Evolutionary conservation across 805 yeast genomes (phyloP), one percentile per base, ranked within the genome.

Genomic region (Metschnikowia picachoensis): DNA sequence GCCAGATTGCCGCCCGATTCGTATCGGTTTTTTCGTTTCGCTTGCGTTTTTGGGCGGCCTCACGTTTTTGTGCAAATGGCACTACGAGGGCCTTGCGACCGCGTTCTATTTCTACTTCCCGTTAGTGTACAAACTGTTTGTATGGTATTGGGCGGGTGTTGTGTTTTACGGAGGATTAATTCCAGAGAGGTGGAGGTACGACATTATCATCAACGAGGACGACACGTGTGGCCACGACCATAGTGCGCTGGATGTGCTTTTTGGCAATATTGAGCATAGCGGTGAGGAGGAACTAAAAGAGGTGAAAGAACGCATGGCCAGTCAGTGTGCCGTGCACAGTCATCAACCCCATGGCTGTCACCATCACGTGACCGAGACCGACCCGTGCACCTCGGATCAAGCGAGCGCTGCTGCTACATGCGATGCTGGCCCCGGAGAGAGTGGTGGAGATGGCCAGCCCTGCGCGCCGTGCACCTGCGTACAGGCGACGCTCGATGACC

Each of bases 131-230:
- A 82, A 82, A 67, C 82, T 91, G 48, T 74, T 89, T 46, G 70
- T 74, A 7, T 85, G 91, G 80, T 92, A 92, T 60, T 66, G 82
- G 51, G 59, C 77, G 0, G 99, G 99, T 13, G 96, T 91, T 14
- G 78, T 84, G 6, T 87, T 91, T 60, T 92, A 92, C 64, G 96
- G 95, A 6, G 79, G 87, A 9, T 75, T 91, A 43, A 79, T 91
- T 34, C 98, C 98, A 1, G 99, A 92, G 67, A 78, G 94, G 55
- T 87, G 87, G 76, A 76, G 95, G 69, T 70, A 80, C 30, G 95
- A 87, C 65, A 82, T 82, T 8, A 62, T 76, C 4, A 69, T 83
- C 33, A 81, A 79, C 51, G 74, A 73, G 34, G 70, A 66, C 35
- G 63, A 57, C 10, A 44, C 51, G 17, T 51, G 57, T 43, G 46